A percentile compares a stretch with the other conserved stretches of the same genome.
These are phyloP conservation scores for Apophysomyces trapeziformis DNA, from an alignment of 371 early-diverging fungal genomes.

Conservation along the genomic window DNA sequence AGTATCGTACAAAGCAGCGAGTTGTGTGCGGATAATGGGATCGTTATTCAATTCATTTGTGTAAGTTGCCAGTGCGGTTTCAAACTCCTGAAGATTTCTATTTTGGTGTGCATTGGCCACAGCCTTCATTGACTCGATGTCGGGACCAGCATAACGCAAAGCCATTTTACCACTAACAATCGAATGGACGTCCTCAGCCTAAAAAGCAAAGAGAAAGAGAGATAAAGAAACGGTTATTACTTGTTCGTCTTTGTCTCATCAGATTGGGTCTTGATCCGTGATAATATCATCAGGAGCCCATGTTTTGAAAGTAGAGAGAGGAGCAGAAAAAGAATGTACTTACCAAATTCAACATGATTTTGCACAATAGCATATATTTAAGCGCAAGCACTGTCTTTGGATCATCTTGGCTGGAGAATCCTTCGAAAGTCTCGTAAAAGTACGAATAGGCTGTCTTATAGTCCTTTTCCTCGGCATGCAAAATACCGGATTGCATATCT, in stretches of 20 bases:
- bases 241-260: too few species aligned
- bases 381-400: conserved; percentile 85
- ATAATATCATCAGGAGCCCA: not conserved
- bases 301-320: too few species aligned
- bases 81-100: conserved; percentile 93
- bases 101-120: conserved; percentile 94
- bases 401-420: conserved; percentile 87
- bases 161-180: conserved; percentile 87
- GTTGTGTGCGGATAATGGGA: conserved; percentile 89
- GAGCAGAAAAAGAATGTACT: conserved; percentile 16
- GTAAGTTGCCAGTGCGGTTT: conserved; percentile 84
- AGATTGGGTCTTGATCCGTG: not conserved
- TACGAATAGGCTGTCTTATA: conserved; percentile 99
- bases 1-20: conserved; percentile 94
- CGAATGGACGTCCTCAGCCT: conserved; percentile 88
- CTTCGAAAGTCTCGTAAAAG: conserved; percentile 98
- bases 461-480: conserved; percentile 98
- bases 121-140: conserved; percentile 93
- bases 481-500: conserved; percentile 97
- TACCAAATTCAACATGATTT: conserved; percentile 95
- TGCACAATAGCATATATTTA: conserved; percentile 97
- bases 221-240: too few species aligned
- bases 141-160: conserved; percentile 72
- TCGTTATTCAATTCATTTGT: conserved; percentile 89
- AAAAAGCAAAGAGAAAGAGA: not conserved